These are phyloP conservation scores for Yamadazyma sp. DNA, from an alignment of 805 yeast genomes.

Conservation along the genomic window DNA sequence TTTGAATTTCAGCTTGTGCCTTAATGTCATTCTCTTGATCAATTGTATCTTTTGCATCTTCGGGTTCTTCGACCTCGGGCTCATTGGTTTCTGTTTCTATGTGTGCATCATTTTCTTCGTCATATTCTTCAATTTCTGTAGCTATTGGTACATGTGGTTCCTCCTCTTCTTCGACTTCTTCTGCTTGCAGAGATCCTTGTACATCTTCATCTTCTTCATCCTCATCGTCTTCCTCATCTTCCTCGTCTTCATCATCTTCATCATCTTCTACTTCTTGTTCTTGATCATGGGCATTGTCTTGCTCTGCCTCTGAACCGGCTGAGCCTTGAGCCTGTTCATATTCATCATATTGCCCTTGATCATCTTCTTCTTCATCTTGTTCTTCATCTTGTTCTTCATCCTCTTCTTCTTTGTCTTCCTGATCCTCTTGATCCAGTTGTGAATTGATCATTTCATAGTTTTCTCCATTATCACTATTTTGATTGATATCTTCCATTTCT, in stretches of 20 bases:
- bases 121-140: background rate
- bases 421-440: background rate
- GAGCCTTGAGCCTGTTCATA: conserved; percentile 1
- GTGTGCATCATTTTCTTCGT: conserved; percentile 3
- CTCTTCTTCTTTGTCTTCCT: conserved; percentile 1
- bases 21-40: background rate
- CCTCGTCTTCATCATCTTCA: conserved; percentile 3
- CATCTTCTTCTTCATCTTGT: conserved; percentile 4
- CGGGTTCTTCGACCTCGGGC: conserved; percentile 3
- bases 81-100: conserved; percentile 8
- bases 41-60: background rate
- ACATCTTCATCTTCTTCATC: conserved; percentile 6
- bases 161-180: conserved; percentile 1
- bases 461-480: background rate
- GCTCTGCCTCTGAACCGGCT: background rate
- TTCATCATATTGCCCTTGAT: conserved; percentile 3
- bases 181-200: too few species aligned
- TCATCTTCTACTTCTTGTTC: conserved; percentile 1
- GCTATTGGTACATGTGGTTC: background rate
- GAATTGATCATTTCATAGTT: background rate
- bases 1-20: too few species aligned
- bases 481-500: conserved; percentile 1
- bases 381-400: conserved; percentile 1
- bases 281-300: background rate
- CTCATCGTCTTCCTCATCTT: conserved; percentile 1